Conservation (phyloP, 1,284 basidiomycete species). For the Rhizoctonia solani region DNA sequence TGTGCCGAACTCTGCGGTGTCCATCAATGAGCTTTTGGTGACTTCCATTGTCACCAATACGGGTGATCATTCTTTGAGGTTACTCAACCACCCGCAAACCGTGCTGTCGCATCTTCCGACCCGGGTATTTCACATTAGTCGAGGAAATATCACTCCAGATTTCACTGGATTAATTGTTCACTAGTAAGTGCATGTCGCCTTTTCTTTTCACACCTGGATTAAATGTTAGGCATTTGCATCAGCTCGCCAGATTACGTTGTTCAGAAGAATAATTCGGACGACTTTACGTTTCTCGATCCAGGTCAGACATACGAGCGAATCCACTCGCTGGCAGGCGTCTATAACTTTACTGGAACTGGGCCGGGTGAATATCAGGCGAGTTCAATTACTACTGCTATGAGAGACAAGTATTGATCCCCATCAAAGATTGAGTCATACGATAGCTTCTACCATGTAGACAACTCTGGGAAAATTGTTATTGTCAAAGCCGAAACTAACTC, state of each 20-base stretch:
- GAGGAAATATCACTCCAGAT: background rate
- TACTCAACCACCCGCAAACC: background rate
- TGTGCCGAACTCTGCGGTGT: background rate
- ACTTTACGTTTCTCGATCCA: background rate
- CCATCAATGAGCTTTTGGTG: background rate
- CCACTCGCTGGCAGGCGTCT: constrained; percentile 1
- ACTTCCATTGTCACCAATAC: background rate
- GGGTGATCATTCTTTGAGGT: background rate
- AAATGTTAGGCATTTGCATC: background rate
- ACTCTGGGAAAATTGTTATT: background rate
- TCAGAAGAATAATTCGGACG: background rate
- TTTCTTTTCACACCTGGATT: background rate
- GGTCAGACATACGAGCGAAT: background rate
- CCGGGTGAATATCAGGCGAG: background rate
- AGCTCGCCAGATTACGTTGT: constrained; percentile 1
- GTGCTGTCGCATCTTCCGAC: background rate
- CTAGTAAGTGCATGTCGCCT: background rate
- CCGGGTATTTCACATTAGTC: background rate
- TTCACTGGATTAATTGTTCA: background rate
- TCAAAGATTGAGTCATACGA: background rate
- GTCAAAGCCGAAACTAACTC: background rate
- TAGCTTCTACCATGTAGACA: background rate
- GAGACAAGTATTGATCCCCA: background rate
- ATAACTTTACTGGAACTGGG: background rate
- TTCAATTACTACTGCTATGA: background rate